A percentile compares a stretch with the other conserved stretches of the same genome.
These are phyloP conservation scores for Grosmannia huntii DNA, from an alignment of 2,329 filamentous ascomycete species.

Conservation along the genomic window DNA sequence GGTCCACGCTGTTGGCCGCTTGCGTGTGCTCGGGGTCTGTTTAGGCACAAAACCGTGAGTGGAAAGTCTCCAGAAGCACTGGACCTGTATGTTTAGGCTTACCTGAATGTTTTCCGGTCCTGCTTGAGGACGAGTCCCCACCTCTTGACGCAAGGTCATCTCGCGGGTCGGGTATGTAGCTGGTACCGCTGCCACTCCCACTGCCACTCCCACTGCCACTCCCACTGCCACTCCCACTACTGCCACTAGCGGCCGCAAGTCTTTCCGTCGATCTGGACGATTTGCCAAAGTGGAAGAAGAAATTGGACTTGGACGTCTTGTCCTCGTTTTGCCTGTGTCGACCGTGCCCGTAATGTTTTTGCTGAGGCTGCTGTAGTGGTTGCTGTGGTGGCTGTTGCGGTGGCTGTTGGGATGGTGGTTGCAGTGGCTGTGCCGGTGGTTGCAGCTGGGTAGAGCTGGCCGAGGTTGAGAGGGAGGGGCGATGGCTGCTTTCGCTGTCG, in stretches of 20 bases:
- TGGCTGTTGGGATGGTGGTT: constrained; percentile 1
- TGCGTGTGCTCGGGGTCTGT: constrained; percentile 11
- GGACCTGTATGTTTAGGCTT: background rate
- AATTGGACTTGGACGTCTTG: constrained; percentile 33
- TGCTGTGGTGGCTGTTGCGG: constrained; percentile 8
- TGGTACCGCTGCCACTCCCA: background rate
- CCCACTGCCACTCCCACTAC: background rate
- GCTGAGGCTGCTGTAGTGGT: constrained; percentile 13
- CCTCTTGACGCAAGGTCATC: constrained; percentile 26
- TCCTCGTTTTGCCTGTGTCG: constrained; percentile 22
- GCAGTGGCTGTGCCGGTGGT: constrained; percentile 1
- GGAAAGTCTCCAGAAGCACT: background rate
- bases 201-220: background rate
- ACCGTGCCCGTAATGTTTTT: constrained; percentile 12
- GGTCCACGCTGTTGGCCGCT: constrained; percentile 15
- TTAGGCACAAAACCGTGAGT: constrained; percentile 10
- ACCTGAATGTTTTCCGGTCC: constrained; percentile 20
- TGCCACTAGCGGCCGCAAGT: constrained; percentile 5
- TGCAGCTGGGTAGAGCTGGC: constrained; percentile 2
- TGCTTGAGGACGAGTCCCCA: constrained; percentile 18
- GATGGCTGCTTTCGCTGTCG: constrained; percentile 16
- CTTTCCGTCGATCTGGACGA: constrained; percentile 27
- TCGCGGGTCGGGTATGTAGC: constrained; percentile 19
- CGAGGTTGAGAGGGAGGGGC: constrained; percentile 13
- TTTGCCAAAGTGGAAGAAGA: constrained; percentile 39